Conservation (phyloP, 1,284 basidiomycete species). For the Leccinum fallax region DNA sequence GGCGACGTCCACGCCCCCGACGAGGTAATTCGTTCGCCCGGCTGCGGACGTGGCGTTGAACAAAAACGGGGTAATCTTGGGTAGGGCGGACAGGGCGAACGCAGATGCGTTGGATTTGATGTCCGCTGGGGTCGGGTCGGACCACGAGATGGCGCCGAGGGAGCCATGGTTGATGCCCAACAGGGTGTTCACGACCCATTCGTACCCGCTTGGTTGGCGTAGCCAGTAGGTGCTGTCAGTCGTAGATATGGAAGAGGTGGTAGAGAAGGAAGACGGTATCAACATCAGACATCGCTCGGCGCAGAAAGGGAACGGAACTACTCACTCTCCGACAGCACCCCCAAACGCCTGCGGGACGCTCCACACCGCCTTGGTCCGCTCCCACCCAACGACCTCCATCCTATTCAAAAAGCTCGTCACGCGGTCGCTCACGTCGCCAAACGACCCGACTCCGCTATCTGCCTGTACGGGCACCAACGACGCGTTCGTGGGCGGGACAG, state of each 20-base stretch:
- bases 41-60: constrained; percentile 29
- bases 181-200: constrained; percentile 65
- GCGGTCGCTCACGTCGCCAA: constrained; percentile 60
- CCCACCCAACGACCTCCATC: constrained; percentile 63
- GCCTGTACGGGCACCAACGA: constrained; percentile 23
- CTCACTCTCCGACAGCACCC: constrained; percentile 51
- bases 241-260: too few relatives aligned
- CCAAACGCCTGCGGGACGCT: constrained; percentile 79
- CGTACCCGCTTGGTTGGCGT: constrained; percentile 63
- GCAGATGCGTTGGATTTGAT: constrained; percentile 61
- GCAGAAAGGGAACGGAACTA: neutral
- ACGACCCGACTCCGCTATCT: constrained; percentile 34
- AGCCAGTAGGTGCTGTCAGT: constrained; percentile 60
- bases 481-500: constrained; percentile 32
- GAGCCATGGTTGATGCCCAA: constrained; percentile 73
- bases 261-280: neutral
- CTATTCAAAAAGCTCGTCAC: constrained; percentile 64
- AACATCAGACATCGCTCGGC: neutral
- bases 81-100: constrained; percentile 48
- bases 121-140: constrained; percentile 61
- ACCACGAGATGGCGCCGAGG: constrained; percentile 69
- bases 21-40: constrained; percentile 30
- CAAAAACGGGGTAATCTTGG: constrained; percentile 44
- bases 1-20: constrained; percentile 44
- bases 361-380: constrained; percentile 58